Percentiles rank a stretch among this genome's conserved stretches.
Evolutionary conservation across 2,329 filamentous ascomycete genomes (phyloP).

Genomic region (Colletotrichum sp.): DNA sequence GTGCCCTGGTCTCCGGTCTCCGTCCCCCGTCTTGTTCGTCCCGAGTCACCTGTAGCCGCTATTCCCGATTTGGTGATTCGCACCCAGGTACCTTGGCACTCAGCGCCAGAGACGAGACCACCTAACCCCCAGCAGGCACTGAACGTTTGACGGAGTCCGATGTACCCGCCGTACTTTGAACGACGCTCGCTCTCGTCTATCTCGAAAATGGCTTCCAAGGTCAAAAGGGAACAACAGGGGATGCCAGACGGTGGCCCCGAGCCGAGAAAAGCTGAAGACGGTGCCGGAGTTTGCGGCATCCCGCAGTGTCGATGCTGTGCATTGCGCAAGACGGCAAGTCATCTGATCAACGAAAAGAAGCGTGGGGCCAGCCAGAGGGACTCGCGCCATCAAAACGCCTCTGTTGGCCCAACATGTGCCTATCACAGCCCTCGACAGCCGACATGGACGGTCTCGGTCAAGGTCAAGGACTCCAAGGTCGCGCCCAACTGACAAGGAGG

Average conservation of each 20-base stretch:
- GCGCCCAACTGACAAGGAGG: neutral
- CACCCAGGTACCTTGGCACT: neutral
- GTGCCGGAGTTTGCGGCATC: neutral
- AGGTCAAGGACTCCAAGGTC: neutral
- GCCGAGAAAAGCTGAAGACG: neutral
- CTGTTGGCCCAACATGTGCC: neutral
- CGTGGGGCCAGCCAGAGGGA: neutral
- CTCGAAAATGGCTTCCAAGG: neutral
- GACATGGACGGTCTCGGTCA: neutral
- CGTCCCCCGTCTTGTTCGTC: conserved; percentile 1
- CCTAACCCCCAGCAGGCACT: neutral
- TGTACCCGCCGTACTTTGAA: neutral
- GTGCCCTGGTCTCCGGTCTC: neutral
- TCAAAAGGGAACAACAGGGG: neutral
- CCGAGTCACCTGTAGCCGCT: neutral
- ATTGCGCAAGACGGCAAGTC: neutral
- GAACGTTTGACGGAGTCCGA: neutral
- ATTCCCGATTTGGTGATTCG: conserved; percentile 1
- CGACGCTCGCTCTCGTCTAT: neutral
- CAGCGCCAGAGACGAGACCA: neutral
- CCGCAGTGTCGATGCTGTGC: neutral
- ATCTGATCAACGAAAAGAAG: neutral
- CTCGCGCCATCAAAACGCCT: neutral
- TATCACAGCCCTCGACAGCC: neutral
- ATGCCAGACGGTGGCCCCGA: neutral